phyloP scores from a whole-genome alignment of 768 basidiomycete genomes.

The Tephrocybe sp. region DNA sequence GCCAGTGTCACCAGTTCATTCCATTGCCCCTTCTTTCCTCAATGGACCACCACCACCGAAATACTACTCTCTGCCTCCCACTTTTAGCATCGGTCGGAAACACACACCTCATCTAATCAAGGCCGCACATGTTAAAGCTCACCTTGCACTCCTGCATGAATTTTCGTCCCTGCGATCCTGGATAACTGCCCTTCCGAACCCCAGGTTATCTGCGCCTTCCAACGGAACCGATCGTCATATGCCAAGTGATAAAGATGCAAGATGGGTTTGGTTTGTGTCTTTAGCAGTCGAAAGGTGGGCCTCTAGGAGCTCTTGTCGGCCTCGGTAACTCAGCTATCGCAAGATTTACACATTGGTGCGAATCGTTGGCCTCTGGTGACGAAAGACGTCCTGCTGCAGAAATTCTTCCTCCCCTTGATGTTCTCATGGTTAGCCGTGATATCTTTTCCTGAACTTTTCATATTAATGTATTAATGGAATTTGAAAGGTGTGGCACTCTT shows the following conservation, averaged over 20 bases:
- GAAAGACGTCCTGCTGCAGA: neutral
- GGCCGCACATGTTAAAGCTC: slow-evolving; percentile 7
- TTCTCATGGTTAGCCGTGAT: slow-evolving; percentile 11
- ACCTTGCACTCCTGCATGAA: slow-evolving; percentile 12
- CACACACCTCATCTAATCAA: slow-evolving; percentile 9
- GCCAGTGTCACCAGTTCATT: too few species aligned
- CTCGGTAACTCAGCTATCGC: neutral
- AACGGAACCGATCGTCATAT: too few species aligned
- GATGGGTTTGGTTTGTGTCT: slow-evolving; percentile 17
- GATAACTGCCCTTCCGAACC: neutral
- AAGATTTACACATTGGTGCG: slow-evolving; percentile 16
- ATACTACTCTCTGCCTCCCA: slow-evolving; percentile 3
- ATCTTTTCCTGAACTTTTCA: too few species aligned
- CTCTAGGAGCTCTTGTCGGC: neutral
- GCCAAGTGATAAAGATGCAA: slow-evolving; percentile 4
- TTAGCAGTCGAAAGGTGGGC: slow-evolving; percentile 15
- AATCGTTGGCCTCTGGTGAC: slow-evolving; percentile 6
- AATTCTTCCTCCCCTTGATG: slow-evolving; percentile 16
- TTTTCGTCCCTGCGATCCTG: neutral
- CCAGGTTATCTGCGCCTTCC: neutral
- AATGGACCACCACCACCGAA: neutral
- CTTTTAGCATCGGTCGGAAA: slow-evolving; percentile 6
- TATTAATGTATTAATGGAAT: neutral
- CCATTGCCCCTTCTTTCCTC: neutral
- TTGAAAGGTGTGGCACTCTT: slow-evolving; percentile 19